Evolutionary conservation across 2,329 filamentous ascomycete genomes (phyloP), one percentile per base, ranked within the genome.

Genomic region (Bipolaris cookei): DNA sequence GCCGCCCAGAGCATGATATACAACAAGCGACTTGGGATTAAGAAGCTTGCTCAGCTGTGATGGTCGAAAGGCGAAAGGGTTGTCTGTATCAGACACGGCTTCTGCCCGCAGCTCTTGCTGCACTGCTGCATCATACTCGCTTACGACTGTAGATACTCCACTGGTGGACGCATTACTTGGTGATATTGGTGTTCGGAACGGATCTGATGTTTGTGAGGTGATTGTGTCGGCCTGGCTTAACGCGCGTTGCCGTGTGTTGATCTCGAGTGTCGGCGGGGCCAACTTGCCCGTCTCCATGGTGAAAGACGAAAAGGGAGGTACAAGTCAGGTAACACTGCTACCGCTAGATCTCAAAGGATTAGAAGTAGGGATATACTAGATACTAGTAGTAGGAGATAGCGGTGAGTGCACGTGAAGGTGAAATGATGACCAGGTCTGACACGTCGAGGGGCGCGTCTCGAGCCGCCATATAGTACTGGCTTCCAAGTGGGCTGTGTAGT

Each of bases 31-130:
- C 51, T 83, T 82, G 21, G 81, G 78, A n/a, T 80, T 82, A 28
- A 84, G 66, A 30, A 86, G 78, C 55, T 82, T 83, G 67, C 82
- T 82, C 3, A 86, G 73, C 54, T 86, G 83, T 3, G 78, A 78
- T 1, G 83, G 81, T 0, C 81, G 79, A 56, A 85, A 86, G 11
- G 82, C 83, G 58, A 86, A 86, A 6, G 76, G 78, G 64, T 82
- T 84, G 67, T 79, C 67, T 14, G 70, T 64, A 11, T 63, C 46
- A 35, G 71, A 69, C 8, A 64, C 61, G 4, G 58, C 56, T 51
- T 76, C 72, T 30, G 59, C 68, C n/a, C 67, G 65, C 2, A 68
- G 65, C 21, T 76, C 73, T 14, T 68, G 68, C 25, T 60, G 55
- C 35, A 66, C 35, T 25, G 62, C 48, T 16, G 54, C 38, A 2